Evolutionary conservation across 257 asterid genomes (phyloP).

Genomic region (Fraxinus quadrangulata): DNA sequence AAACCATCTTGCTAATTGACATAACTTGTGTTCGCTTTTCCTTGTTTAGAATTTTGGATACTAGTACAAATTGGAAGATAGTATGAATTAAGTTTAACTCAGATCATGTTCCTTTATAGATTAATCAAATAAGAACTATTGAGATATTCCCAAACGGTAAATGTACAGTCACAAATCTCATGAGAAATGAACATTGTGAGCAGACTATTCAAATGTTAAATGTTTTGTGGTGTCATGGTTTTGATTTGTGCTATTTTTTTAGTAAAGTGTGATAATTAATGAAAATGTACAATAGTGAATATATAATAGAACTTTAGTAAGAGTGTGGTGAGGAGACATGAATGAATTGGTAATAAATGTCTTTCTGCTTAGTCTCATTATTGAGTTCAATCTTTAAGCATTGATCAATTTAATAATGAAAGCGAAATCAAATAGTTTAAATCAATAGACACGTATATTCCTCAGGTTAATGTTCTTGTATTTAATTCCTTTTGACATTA

Average conservation of each 20-base stretch:
- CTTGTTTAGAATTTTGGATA: background rate
- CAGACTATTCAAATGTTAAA: background rate
- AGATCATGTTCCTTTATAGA: background rate
- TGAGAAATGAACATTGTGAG: background rate
- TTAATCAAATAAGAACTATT: background rate
- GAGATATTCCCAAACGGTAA: background rate
- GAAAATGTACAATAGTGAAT: background rate
- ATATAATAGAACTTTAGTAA: background rate
- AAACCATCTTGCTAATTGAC: background rate
- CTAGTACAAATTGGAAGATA: background rate
- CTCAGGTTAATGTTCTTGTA: too few relatives aligned
- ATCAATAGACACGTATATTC: too few relatives aligned
- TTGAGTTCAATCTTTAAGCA: too few relatives aligned
- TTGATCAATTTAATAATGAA: too few relatives aligned
- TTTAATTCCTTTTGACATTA: too few relatives aligned
- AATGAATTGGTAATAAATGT: background rate
- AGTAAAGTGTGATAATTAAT: background rate
- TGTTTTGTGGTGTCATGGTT: background rate
- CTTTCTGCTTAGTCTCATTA: background rate
- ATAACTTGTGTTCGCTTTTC: background rate
- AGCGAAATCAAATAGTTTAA: too few relatives aligned
- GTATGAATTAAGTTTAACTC: background rate
- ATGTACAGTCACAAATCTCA: background rate
- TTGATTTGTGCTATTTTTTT: background rate
- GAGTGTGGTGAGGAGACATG: background rate